Conservation (phyloP, 2,329 filamentous ascomycete species). For the Nemania sp. region DNA sequence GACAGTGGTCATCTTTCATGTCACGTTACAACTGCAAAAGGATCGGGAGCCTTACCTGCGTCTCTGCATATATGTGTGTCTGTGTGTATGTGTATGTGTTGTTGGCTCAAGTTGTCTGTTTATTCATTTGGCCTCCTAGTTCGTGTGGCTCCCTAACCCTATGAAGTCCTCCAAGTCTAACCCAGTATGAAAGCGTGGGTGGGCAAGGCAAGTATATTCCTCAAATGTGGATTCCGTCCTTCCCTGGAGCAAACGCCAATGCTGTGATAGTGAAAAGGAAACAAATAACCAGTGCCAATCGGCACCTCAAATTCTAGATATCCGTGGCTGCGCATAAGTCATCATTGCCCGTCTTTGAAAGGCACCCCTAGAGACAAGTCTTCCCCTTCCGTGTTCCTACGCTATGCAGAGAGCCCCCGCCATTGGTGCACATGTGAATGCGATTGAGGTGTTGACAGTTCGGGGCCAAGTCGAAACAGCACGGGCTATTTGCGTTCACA, state of each 20-base stretch:
- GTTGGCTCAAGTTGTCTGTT: too few species aligned
- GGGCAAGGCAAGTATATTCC: neutral
- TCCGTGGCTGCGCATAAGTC: conserved; percentile 10
- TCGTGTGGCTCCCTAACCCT: neutral
- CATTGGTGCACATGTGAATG: conserved; percentile 18
- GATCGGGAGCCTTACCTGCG: neutral
- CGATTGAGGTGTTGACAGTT: conserved; percentile 7
- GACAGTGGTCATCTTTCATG: too few species aligned
- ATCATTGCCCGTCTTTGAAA: neutral
- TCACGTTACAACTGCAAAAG: too few species aligned
- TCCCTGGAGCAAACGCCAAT: conserved; percentile 23
- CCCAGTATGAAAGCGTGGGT: conserved; percentile 9
- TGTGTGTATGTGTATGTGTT: too few species aligned
- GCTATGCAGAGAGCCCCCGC: too few species aligned
- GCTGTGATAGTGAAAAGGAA: conserved; percentile 24
- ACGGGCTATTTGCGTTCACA: neutral
- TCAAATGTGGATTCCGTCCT: conserved; percentile 12
- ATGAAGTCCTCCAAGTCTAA: conserved; percentile 8
- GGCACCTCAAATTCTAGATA: conserved; percentile 20
- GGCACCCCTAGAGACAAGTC: too few species aligned
- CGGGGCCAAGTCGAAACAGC: neutral
- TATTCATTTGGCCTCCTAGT: neutral
- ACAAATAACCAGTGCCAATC: conserved; percentile 15
- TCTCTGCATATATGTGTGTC: neutral
- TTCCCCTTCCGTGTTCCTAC: too few species aligned